These are phyloP conservation scores for Suhomyces tanzawaensis DNA, from an alignment of 805 yeast genomes.

Conservation along the genomic window DNA sequence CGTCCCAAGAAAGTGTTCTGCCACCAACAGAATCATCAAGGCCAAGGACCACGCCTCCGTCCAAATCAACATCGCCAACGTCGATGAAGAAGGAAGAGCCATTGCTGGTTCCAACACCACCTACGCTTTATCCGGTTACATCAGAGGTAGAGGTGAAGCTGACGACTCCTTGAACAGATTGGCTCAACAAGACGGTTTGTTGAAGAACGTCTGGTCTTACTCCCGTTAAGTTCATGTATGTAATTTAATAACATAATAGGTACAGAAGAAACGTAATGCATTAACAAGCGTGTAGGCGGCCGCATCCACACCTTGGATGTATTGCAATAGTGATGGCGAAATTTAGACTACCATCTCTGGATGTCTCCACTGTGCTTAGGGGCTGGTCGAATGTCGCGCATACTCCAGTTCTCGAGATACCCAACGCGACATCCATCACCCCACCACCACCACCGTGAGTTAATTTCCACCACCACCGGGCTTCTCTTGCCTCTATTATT, in stretches of 20 bases:
- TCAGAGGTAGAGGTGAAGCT: conserved; percentile 99
- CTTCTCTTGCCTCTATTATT: too few relatives aligned
- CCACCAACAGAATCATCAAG: conserved; percentile 99
- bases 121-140: conserved; percentile 95
- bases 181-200: conserved; percentile 97
- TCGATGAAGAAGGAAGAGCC: conserved; percentile 94
- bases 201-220: conserved; percentile 94
- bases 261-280: conserved; percentile 2
- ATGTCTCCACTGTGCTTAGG: too few relatives aligned
- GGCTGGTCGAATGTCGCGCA: too few relatives aligned
- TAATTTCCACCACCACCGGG: too few relatives aligned
- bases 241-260: conserved; percentile 19
- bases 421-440: too few relatives aligned
- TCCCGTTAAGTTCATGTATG: conserved; percentile 63
- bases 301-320: too few relatives aligned
- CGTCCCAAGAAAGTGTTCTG: conserved; percentile 99
- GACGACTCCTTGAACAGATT: conserved; percentile 99
- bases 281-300: too few relatives aligned
- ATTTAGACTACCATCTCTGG: too few relatives aligned
- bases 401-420: too few relatives aligned
- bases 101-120: conserved; percentile 87
- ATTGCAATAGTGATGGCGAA: too few relatives aligned
- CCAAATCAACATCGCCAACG: conserved; percentile 98
- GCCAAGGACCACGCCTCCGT: conserved; percentile 99
- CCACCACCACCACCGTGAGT: too few relatives aligned